A percentile compares a stretch with the other conserved stretches of the same genome.
Evolutionary conservation across 2,329 filamentous ascomycete species (phyloP).

Genomic region (Claviceps fusiformis): DNA sequence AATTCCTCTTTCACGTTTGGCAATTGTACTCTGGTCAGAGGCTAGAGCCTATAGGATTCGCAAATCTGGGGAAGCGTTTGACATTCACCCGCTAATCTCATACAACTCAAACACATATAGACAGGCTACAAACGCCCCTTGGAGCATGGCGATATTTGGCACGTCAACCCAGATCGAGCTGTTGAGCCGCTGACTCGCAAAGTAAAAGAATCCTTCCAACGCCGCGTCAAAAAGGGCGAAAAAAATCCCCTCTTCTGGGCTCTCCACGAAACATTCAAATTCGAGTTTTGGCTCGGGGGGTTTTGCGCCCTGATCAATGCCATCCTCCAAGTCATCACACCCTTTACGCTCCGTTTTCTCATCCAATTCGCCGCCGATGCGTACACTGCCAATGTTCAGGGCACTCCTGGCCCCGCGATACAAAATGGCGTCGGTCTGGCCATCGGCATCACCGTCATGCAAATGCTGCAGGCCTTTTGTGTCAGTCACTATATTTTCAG

Average conservation of each 20-base stretch:
- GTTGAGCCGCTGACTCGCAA: slow-evolving; percentile 55
- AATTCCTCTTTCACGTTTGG: neutral
- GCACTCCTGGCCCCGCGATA: slow-evolving; percentile 48
- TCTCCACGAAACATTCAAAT: slow-evolving; percentile 72
- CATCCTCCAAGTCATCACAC: slow-evolving; percentile 66
- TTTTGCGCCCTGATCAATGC: slow-evolving; percentile 59
- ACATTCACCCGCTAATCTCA: neutral
- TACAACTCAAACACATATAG: slow-evolving; percentile 23
- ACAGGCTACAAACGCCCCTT: slow-evolving; percentile 75
- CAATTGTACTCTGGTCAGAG: neutral
- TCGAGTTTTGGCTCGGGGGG: slow-evolving; percentile 79
- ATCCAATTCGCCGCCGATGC: slow-evolving; percentile 76
- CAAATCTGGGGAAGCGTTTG: neutral
- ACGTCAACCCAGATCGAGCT: slow-evolving; percentile 67
- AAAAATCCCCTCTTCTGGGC: slow-evolving; percentile 67
- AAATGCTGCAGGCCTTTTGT: slow-evolving; percentile 64
- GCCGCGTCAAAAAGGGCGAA: slow-evolving; percentile 51
- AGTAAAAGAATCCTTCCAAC: slow-evolving; percentile 55
- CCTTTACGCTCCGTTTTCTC: slow-evolving; percentile 73
- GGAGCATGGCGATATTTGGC: slow-evolving; percentile 76
- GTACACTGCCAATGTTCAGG: slow-evolving; percentile 46
- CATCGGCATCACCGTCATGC: slow-evolving; percentile 74
- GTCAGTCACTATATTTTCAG: slow-evolving; percentile 88
- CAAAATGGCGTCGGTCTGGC: slow-evolving; percentile 69
- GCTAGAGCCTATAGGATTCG: too few species aligned